phyloP scores from a whole-genome alignment of 305 asterid species.

The Fraxinus dipetala region DNA sequence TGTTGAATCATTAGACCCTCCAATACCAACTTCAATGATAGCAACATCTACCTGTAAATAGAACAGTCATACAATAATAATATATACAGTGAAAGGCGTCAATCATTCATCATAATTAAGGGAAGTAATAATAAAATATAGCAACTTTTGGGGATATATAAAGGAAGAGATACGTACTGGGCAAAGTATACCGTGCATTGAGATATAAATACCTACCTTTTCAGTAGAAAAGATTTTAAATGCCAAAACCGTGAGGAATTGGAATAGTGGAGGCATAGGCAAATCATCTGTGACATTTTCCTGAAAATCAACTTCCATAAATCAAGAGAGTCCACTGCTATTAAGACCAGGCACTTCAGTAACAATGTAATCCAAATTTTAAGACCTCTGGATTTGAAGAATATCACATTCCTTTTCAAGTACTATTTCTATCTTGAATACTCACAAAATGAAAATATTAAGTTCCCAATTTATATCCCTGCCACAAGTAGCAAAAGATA shows the following conservation, averaged over 20 bases:
- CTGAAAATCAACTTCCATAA: constrained; percentile 42
- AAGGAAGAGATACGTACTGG: background rate
- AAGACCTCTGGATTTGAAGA: constrained; percentile 2
- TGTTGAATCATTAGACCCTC: constrained; percentile 80
- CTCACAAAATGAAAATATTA: background rate
- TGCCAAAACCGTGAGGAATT: constrained; percentile 85
- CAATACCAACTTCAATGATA: constrained; percentile 91
- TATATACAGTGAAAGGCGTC: background rate
- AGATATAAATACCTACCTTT: constrained; percentile 42
- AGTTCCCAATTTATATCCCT: background rate
- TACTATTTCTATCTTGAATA: constrained; percentile 10
- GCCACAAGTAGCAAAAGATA: background rate
- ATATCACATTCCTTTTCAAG: constrained; percentile 4
- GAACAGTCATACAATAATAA: background rate
- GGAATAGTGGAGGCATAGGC: constrained; percentile 94
- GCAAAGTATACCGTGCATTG: background rate
- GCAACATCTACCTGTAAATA: constrained; percentile 83
- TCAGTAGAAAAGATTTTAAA: constrained; percentile 66
- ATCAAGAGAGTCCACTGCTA: constrained; percentile 15
- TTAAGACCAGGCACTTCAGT: background rate
- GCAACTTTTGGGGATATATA: background rate
- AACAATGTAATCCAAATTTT: constrained; percentile 1
- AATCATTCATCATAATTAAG: background rate
- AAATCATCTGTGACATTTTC: constrained; percentile 57
- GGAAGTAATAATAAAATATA: background rate